Conservation (phyloP, 2,329 filamentous ascomycete genomes). For the Arthrobotrys sphaeroides region DNA sequence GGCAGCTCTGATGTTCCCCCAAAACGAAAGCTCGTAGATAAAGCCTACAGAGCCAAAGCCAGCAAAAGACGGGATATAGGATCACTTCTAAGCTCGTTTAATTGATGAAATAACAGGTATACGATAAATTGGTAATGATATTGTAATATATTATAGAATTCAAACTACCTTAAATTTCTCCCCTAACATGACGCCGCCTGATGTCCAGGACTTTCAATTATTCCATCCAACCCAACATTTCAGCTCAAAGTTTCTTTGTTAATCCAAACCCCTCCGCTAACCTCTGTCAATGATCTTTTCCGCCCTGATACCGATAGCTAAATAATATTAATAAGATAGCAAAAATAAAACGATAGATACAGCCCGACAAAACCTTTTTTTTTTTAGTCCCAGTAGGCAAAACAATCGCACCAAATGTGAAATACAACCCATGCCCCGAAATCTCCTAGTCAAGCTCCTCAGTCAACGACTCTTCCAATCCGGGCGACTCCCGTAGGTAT, state of each 20-base stretch:
- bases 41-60: constrained; percentile 22
- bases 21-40: constrained; percentile 9
- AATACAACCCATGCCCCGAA: constrained; percentile 12
- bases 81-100: constrained; percentile 37
- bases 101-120: background rate
- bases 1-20: background rate
- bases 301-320: background rate
- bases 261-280: background rate
- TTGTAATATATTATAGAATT: background rate
- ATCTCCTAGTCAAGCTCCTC: constrained; percentile 50
- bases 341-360: background rate
- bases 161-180: background rate
- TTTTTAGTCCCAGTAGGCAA: constrained; percentile 18
- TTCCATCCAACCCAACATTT: background rate
- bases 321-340: constrained; percentile 5
- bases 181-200: constrained; percentile 1
- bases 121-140: background rate
- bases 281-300: background rate
- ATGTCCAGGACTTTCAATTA: background rate
- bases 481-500: constrained; percentile 43
- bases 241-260: background rate
- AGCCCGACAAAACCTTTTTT: constrained; percentile 1
- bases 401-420: constrained; percentile 2
- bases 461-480: constrained; percentile 35
- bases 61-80: constrained; percentile 38